A percentile compares a stretch with the other conserved stretches of the same genome.
These are phyloP conservation scores for Colletotrichum neosansevieriae DNA, from an alignment of 2,329 filamentous ascomycete genomes.

Conservation along the genomic window DNA sequence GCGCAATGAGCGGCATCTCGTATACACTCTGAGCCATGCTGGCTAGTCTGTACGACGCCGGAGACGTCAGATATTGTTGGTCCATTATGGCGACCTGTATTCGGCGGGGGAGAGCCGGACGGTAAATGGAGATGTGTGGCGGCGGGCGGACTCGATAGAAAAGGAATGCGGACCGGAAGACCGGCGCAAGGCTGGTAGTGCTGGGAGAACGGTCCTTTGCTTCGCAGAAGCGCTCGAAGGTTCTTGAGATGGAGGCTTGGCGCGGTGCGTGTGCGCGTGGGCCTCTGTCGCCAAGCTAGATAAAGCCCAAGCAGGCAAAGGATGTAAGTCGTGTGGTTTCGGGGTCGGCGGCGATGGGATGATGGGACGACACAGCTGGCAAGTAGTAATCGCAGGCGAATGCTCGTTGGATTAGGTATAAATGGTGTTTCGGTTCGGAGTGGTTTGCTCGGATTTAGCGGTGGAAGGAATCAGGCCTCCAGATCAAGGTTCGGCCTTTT, in stretches of 20 bases:
- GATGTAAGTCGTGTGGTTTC: constrained; percentile 29
- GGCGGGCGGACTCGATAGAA: not conserved
- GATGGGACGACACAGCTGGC: constrained; percentile 14
- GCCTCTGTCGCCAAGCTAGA: constrained; percentile 24
- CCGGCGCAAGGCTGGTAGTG: constrained; percentile 11
- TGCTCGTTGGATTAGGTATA: not conserved
- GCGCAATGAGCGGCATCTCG: constrained; percentile 56
- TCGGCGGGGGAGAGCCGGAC: not conserved
- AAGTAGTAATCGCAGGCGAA: not conserved
- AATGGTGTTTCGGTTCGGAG: constrained; percentile 1
- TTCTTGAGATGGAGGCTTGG: constrained; percentile 34
- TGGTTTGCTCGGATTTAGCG: constrained; percentile 27
- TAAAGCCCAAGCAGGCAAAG: constrained; percentile 23
- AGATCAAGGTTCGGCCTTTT: constrained; percentile 38
- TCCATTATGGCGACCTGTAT: constrained; percentile 23
- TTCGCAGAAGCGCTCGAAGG: constrained; percentile 18
- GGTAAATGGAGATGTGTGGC: not conserved
- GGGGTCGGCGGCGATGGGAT: constrained; percentile 18
- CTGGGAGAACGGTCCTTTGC: constrained; percentile 4
- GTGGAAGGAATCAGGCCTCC: constrained; percentile 36
- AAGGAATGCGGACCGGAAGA: constrained; percentile 16
- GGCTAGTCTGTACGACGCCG: constrained; percentile 60
- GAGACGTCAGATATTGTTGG: constrained; percentile 53
- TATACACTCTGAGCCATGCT: constrained; percentile 53
- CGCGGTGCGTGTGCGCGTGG: constrained; percentile 29